phyloP scores from a whole-genome alignment of 441 rosid genomes.

The Populus trichocarpa region DNA sequence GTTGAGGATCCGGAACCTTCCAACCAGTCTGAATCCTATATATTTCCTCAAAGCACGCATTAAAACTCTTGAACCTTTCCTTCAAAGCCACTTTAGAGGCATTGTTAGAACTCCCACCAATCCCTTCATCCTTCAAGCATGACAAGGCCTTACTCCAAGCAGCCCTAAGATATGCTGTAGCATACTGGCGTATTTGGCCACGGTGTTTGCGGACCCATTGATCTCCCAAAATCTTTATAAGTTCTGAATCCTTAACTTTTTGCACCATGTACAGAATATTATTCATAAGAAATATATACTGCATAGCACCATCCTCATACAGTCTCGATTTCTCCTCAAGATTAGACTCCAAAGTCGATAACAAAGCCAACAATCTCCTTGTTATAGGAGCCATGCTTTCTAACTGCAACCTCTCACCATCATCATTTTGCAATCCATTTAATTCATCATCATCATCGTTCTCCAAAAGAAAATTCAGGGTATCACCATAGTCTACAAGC shows the following conservation, averaged over 20 bases:
- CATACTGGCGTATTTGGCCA: slow-evolving; percentile 30
- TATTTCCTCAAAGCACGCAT: slow-evolving; percentile 84
- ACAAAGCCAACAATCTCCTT: slow-evolving; percentile 51
- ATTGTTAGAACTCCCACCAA: slow-evolving; percentile 63
- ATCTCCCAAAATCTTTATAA: slow-evolving; percentile 70
- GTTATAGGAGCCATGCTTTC: slow-evolving; percentile 56
- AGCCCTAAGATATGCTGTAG: neutral
- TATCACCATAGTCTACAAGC: slow-evolving; percentile 74
- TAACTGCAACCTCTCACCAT: slow-evolving; percentile 13
- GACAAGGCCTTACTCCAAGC: slow-evolving; percentile 46
- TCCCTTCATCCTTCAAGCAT: slow-evolving; percentile 83
- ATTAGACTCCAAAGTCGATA: slow-evolving; percentile 65
- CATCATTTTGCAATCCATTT: neutral
- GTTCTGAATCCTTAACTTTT: slow-evolving; percentile 89
- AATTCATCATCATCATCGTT: slow-evolving; percentile 32
- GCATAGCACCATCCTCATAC: slow-evolving; percentile 56
- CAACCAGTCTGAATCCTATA: slow-evolving; percentile 90
- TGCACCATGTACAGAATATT: slow-evolving; percentile 84
- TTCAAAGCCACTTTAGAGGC: slow-evolving; percentile 76
- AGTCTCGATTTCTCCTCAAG: slow-evolving; percentile 82
- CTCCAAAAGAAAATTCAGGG: slow-evolving; percentile 62
- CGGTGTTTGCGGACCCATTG: slow-evolving; percentile 90
- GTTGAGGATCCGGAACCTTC: slow-evolving; percentile 95
- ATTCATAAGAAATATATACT: slow-evolving; percentile 76
- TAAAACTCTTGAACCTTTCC: slow-evolving; percentile 88